phyloP scores from a whole-genome alignment of 2,329 filamentous ascomycete species.

The Xylariomycetidae sp. region DNA sequence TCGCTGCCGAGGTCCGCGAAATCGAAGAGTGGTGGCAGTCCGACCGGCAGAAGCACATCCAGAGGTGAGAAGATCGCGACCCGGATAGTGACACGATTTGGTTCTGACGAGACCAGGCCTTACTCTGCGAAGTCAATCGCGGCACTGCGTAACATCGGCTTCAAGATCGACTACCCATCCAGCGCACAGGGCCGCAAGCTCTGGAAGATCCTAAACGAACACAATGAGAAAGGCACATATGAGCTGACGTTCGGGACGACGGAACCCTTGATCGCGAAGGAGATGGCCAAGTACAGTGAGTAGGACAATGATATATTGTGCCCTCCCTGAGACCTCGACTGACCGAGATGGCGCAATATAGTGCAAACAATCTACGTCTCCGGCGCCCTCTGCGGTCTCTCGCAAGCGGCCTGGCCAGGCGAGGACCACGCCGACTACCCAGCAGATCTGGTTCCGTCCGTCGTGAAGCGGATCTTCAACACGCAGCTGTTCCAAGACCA shows the following conservation, averaged over 20 bases:
- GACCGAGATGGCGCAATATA: neutral
- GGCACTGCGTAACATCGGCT: conserved; percentile 8
- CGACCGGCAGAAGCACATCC: conserved; percentile 10
- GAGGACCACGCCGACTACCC: conserved; percentile 11
- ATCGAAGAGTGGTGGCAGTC: conserved; percentile 10
- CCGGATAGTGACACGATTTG: too few species aligned
- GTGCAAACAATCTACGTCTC: conserved; percentile 10
- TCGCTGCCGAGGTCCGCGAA: conserved; percentile 5
- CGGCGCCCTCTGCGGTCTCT: conserved; percentile 7
- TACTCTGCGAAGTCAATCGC: conserved; percentile 10
- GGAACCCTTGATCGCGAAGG: conserved; percentile 8
- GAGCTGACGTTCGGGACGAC: conserved; percentile 9
- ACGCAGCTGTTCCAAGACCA: conserved; percentile 11
- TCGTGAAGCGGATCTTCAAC: conserved; percentile 10
- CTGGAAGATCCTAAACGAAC: conserved; percentile 7
- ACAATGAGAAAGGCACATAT: conserved; percentile 9
- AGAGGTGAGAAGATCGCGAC: conserved; percentile 6
- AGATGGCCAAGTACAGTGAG: conserved; percentile 7
- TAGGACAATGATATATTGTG: neutral
- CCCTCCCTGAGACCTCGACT: neutral
- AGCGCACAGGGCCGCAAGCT: conserved; percentile 9
- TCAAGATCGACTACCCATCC: conserved; percentile 8
- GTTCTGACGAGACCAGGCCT: too few species aligned
- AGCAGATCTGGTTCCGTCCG: conserved; percentile 7
- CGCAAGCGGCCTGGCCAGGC: conserved; percentile 7